A percentile compares a stretch with the other conserved stretches of the same genome.
phyloP scores from a whole-genome alignment of 495 filamentous ascomycete species.

The Friedmanniomyces simplex region DNA sequence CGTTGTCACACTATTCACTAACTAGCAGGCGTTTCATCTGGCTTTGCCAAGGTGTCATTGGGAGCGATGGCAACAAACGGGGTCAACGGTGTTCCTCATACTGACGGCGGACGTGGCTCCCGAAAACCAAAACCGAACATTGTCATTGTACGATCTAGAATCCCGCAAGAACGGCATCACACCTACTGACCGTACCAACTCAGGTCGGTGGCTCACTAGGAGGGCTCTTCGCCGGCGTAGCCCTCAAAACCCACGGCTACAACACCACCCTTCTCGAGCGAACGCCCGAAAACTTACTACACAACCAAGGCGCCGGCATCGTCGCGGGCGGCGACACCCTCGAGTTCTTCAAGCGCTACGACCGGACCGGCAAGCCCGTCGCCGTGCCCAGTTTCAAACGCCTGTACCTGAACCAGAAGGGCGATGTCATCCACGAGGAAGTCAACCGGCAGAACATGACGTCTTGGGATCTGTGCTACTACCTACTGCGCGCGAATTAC shows the following conservation, averaged over 20 bases:
- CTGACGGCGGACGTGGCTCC: not conserved
- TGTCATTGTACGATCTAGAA: constrained; percentile 11
- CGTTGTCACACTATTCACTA: no score
- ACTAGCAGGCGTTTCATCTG: no score
- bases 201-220: constrained; percentile 24
- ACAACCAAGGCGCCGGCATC: constrained; percentile 49
- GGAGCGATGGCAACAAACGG: not conserved
- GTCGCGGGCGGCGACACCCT: constrained; percentile 34
- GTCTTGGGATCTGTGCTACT: constrained; percentile 47
- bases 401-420: constrained; percentile 38
- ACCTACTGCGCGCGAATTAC: constrained; percentile 45
- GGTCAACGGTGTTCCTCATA: not conserved
- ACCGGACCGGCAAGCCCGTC: constrained; percentile 24
- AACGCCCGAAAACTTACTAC: constrained; percentile 35
- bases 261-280: constrained; percentile 45
- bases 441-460: constrained; percentile 39
- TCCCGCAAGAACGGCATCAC: not conserved
- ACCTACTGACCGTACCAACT: not conserved
- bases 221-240: constrained; percentile 23
- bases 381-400: constrained; percentile 30
- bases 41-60: not conserved
- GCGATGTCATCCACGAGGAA: constrained; percentile 35
- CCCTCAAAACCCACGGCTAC: constrained; percentile 29
- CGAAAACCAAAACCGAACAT: constrained; percentile 13
- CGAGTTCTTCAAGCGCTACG: constrained; percentile 31